Evolutionary conservation across 2,329 filamentous ascomycete genomes (phyloP), one percentile per base, ranked within the genome.

Genomic region (Ophiostoma triangulosporum): DNA sequence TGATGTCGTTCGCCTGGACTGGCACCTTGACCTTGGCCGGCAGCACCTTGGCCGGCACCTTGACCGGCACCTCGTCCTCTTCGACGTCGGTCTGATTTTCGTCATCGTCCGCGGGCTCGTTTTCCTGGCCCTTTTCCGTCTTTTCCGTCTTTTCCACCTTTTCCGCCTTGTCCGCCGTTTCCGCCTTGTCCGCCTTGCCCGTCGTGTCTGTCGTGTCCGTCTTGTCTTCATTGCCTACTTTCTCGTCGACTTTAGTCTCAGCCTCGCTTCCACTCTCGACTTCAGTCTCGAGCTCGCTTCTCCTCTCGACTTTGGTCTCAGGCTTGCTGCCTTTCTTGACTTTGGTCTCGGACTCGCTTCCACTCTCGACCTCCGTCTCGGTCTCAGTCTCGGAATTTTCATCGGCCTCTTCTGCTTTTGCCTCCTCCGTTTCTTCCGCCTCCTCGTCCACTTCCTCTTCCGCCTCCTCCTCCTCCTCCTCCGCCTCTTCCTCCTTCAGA

Each of bases 11-110:
- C 26, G 8, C 43, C 26, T 29, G 17, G 43, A 24, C 43, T 20
- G 43, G 15, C 9, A 26, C 29, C 24, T 40, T 48, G 14, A 33
- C 20, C 6, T n/a, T n/a, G n/a, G n/a, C n/a, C n/a, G n/a, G n/a
- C n/a, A n/a, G n/a, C n/a, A n/a, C 43, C 26, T 29, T 29, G 43
- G 26, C 43, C 14, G 43, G 15, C 9, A 26, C 29, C 24, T 40
- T 48, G 14, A 33, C 20, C 6, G 58, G 57, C 17, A 50, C 51
- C 29, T 64, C 60, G 11, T 60, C 59, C 45, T 60, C 49, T 32
- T 61, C 55, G n/a, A 57, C 59, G n/a, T 63, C 60, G 5, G 58
- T 61, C 2, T 62, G 51, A 36, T 62, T 60, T 48, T 63, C 45
- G 12, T 50, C 48, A 15, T 50, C 50, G 3, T 48, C 43, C 6